Evolutionary conservation across 2,329 filamentous ascomycete species (phyloP), one percentile per base, ranked within the genome.

Genomic region (Diaporthe sp.): DNA sequence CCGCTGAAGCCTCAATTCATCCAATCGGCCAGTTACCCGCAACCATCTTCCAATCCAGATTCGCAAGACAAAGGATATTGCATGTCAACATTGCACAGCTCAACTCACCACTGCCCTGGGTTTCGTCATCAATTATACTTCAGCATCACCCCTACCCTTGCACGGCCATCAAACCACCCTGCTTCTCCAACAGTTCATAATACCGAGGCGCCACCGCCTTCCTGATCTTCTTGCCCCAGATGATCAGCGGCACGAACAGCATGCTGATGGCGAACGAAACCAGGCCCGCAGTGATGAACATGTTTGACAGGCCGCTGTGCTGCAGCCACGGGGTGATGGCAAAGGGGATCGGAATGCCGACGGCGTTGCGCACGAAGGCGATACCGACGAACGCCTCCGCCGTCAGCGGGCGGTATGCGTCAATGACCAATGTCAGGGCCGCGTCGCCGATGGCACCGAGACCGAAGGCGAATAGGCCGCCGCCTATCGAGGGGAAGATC

Each of bases 381-480:
- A 75, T 75, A 28, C 74, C 68, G 39, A 76, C 70, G 22, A 76
- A 76, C 17, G 75, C 58, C 44, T 75, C 72, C 37, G 75, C 75
- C 39, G 61, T 74, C 42, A 57, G 37, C 22, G 74, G 55, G 9
- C 57, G 73, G n/a, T 75, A 67, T 22, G 62, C 62, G 62, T 67
- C 62, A 12, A 67, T 74, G 59, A 74, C 58, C 17, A 76, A 39
- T 2, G 73, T 72, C 22, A 76, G 58, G 17, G 75, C 75, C 2
- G 75, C 73, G 57, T 76, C 74, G 12, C 81, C 82, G 73, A 81
- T 80, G 65, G 81, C 79, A 9, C 78, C 78, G 19, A 80, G 75
- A 7, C 76, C 74, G 55, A 81, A 78, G 28, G 62, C 62, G n/a
- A 59, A 80, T 78, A 72, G 78, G 78, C n/a, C 70, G 10, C 80